Evolutionary conservation across 139 green algal species (phyloP).

Genomic region (Chlamydomonas sphaeroides): DNA sequence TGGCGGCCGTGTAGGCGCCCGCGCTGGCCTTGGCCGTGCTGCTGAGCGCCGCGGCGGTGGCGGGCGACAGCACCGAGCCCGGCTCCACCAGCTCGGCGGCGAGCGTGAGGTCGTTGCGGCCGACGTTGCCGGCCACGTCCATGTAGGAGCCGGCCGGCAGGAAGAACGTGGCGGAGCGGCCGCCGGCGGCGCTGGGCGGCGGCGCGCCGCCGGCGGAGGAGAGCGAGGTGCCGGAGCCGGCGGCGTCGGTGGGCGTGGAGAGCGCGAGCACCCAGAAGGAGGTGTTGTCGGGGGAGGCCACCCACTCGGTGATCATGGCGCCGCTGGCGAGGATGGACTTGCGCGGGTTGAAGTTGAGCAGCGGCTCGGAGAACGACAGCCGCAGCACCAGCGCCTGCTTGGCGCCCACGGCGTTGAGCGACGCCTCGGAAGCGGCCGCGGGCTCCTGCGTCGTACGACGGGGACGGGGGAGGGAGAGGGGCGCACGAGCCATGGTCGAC

Average conservation of each 20-base stretch:
- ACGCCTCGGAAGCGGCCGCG: neutral
- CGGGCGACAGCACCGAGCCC: no score
- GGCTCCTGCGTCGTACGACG: neutral
- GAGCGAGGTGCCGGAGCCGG: no score
- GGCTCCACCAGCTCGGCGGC: neutral
- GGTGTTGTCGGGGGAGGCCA: neutral
- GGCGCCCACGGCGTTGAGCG: neutral
- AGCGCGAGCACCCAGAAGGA: slow-evolving; percentile 13
- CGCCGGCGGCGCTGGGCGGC: no score
- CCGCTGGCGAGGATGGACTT: neutral
- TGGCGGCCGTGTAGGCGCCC: neutral
- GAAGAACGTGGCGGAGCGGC: no score
- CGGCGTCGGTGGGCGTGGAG: no score
- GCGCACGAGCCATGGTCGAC: neutral
- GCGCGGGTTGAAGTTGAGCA: neutral
- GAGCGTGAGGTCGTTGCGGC: neutral
- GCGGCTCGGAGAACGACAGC: slow-evolving; percentile 8
- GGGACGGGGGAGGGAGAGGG: neutral
- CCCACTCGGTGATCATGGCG: neutral
- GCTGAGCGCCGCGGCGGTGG: neutral
- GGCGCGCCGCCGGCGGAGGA: no score
- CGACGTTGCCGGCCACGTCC: slow-evolving; percentile 6
- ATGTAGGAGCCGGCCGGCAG: neutral
- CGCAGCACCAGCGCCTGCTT: slow-evolving; percentile 1
- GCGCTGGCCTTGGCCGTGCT: neutral